phyloP scores from a whole-genome alignment of 768 basidiomycete species.

The Phaeotremella skinneri region DNA sequence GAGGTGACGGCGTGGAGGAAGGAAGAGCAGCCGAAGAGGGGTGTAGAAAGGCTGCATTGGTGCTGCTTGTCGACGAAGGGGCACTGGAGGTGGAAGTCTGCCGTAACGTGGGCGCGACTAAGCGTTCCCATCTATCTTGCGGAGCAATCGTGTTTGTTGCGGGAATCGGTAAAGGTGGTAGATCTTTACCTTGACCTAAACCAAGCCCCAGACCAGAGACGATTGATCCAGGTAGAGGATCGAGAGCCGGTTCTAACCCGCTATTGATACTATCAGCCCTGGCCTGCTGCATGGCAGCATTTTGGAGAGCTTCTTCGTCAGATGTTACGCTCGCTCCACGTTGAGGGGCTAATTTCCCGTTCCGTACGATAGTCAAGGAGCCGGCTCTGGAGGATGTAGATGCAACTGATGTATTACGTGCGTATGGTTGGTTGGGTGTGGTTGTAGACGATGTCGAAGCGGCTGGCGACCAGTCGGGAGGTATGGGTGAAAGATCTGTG shows the following conservation, averaged over 20 bases:
- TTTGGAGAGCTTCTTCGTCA: background rate
- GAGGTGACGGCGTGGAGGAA: background rate
- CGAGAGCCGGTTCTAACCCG: slow-evolving; percentile 4
- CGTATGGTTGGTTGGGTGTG: slow-evolving; percentile 11
- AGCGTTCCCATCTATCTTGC: background rate
- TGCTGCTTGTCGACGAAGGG: background rate
- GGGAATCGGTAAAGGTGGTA: slow-evolving; percentile 3
- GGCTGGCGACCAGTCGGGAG: slow-evolving; percentile 5
- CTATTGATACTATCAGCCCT: slow-evolving; percentile 5
- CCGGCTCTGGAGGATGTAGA: slow-evolving; percentile 34
- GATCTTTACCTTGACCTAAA: slow-evolving; percentile 7
- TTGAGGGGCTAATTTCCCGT: slow-evolving; percentile 24
- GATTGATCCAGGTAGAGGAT: background rate
- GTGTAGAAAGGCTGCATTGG: background rate
- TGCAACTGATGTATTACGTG: slow-evolving; percentile 22
- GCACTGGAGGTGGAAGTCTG: background rate
- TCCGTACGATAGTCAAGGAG: slow-evolving; percentile 34
- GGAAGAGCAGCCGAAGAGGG: slow-evolving; percentile 1
- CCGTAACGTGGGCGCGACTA: background rate
- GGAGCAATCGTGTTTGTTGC: background rate
- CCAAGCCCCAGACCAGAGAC: background rate
- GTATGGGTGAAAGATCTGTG: slow-evolving; percentile 6
- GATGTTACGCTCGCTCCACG: background rate
- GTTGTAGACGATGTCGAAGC: background rate
- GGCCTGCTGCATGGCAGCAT: background rate